Conservation (phyloP, 2,329 filamentous ascomycete species). For the Leptographium radiaticola region DNA sequence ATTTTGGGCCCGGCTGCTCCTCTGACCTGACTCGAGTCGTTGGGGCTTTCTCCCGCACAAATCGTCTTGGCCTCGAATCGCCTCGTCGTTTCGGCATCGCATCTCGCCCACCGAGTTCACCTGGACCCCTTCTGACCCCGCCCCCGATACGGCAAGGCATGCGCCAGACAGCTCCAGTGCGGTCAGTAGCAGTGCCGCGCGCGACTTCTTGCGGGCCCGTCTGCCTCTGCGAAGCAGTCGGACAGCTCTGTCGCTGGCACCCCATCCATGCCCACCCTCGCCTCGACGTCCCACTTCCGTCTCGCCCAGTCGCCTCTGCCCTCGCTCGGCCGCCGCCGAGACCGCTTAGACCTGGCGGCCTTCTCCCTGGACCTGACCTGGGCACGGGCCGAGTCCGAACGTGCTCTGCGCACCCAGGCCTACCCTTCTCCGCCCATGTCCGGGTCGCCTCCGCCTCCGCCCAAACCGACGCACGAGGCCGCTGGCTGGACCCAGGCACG, state of each 20-base stretch:
- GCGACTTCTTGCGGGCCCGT: background rate
- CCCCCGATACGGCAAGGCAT: background rate
- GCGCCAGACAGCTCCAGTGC: background rate
- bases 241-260: slow-evolving; percentile 8
- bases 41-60: no score
- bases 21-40: no score
- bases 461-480: slow-evolving; percentile 44
- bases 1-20: no score
- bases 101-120: background rate
- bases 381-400: slow-evolving; percentile 40
- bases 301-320: slow-evolving; percentile 27
- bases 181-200: background rate
- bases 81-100: background rate
- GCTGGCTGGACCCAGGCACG: slow-evolving; percentile 39
- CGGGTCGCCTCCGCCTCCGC: slow-evolving; percentile 50
- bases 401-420: slow-evolving; percentile 41
- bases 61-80: background rate
- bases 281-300: slow-evolving; percentile 16
- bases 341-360: slow-evolving; percentile 39
- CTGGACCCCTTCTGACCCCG: background rate
- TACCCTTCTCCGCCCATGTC: slow-evolving; percentile 67
- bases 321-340: slow-evolving; percentile 46
- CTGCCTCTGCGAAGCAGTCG: background rate
- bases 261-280: slow-evolving; percentile 42
- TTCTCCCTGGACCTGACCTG: slow-evolving; percentile 43